These are phyloP conservation scores for Angomonas ambiguus DNA, from an alignment of 208 protist species.

Conservation along the genomic window DNA sequence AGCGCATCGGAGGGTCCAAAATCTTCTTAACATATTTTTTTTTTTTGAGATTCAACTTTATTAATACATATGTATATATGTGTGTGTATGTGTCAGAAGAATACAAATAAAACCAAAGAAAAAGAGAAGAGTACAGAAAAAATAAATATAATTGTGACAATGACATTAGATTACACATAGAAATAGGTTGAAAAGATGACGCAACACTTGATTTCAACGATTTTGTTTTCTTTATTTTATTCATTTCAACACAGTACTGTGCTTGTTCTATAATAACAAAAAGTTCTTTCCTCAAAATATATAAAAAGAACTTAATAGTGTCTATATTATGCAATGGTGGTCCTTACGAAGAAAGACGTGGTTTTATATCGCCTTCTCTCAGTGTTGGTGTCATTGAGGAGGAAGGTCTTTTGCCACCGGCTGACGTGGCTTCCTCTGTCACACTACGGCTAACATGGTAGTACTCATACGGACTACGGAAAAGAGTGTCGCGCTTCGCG, in stretches of 20 bases:
- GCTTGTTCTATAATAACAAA: too few species aligned
- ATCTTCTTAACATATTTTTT: background rate
- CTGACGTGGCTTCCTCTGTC: constrained; percentile 14
- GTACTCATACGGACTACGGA: constrained; percentile 87
- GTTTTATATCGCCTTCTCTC: constrained; percentile 14
- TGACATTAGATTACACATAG: background rate
- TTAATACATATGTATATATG: background rate
- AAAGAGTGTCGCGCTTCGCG: constrained; percentile 76
- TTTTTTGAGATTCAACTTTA: background rate
- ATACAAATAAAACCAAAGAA: background rate
- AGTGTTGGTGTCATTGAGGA: constrained; percentile 27
- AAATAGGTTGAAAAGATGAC: background rate
- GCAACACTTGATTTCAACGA: background rate
- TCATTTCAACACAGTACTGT: background rate
- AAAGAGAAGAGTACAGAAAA: background rate
- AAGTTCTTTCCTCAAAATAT: too few species aligned
- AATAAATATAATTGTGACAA: constrained; percentile 5
- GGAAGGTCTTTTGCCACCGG: constrained; percentile 17
- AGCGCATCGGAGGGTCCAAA: background rate
- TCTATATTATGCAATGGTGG: background rate
- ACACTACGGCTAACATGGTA: constrained; percentile 62
- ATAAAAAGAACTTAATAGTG: background rate
- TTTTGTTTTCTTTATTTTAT: background rate
- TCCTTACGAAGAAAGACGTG: background rate
- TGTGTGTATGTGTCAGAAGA: background rate